Base-by-base conservation (phyloP, 768 basidiomycete genomes). In the Mycena capillaripes region DNA sequence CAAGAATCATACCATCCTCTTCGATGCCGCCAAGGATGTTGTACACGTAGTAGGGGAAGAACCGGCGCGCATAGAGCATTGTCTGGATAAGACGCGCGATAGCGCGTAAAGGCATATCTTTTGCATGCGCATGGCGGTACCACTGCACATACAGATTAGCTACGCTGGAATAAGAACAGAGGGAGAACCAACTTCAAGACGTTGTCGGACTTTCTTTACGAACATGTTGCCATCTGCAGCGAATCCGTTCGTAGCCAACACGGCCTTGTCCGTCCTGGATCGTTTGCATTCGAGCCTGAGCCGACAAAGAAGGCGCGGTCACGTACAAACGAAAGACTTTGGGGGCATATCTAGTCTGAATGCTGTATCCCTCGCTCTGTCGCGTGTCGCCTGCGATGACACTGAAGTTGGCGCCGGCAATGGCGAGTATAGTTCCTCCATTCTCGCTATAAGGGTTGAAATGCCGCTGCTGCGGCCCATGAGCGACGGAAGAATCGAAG, bases 11-110 rank as follows among this genome's bases (percentile, higher is more conserved):
- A 97, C 97, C 97, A 80, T 98, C 97, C 79, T 97, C 97, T 81
- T 98, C 97, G 73, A 98, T 95, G 52, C 97, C 97, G 61, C 96
- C 95, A 38, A 98, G 91, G 79, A 98, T 96, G 82, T 97, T 97
- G 87, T 95, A 97, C 36, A 97, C 94, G 82, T 97, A 99, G 88
- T 94, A 99, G 1, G 98, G 98, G 91, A 99, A 99, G 87, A 98
- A 97, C 62, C 97, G 92, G 74, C 94, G 93, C 46, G 89, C 93
- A 81, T 99, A 99, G 30, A 99, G 89, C 95, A 99, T 97, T 21
- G 97, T 98, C 82, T 99, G 97, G 68, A 99, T 97, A 78, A 99
- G 88, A 69, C 98, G 91, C n/a, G 98, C 98, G 79, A 99, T 98
- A 29, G 97, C 92, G 73, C 93, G 93, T 42, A 99, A 88, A n/a